Percentiles rank a stretch among this genome's conserved stretches.
Conservation (phyloP, 2,329 filamentous ascomycete species). For the Cladophialophora psammophila region DNA sequence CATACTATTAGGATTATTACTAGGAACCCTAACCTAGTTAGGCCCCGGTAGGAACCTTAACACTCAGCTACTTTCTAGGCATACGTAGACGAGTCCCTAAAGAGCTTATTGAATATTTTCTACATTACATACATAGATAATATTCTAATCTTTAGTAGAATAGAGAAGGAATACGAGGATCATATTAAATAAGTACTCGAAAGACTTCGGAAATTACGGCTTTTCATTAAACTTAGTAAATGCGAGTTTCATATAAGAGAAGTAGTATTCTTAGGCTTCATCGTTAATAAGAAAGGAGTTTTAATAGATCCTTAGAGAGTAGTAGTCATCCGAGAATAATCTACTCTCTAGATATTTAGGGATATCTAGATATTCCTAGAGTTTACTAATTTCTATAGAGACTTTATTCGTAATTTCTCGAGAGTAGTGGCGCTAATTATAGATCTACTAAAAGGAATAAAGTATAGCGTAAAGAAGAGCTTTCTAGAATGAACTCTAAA, state of each 20-base stretch:
- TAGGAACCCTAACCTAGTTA: too few species aligned
- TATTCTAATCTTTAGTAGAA: constrained; percentile 8
- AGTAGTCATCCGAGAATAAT: neutral
- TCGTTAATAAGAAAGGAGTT: neutral
- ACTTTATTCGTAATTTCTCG: neutral
- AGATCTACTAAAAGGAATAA: neutral
- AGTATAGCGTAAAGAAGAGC: neutral
- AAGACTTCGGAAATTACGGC: neutral
- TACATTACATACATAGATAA: constrained; percentile 12
- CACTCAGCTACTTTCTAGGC: neutral
- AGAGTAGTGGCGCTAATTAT: neutral
- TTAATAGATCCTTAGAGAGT: neutral
- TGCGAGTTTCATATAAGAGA: neutral
- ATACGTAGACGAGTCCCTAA: constrained; percentile 1
- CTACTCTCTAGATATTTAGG: neutral
- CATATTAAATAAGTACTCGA: constrained; percentile 1
- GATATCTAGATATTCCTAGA: constrained; percentile 9
- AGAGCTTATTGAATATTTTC: neutral
- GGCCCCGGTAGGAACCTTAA: too few species aligned
- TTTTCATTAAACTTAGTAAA: neutral
- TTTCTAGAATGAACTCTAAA: neutral
- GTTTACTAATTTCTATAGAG: neutral
- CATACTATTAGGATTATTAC: too few species aligned
- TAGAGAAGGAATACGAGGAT: neutral
- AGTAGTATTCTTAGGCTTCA: neutral